A percentile compares a stretch with the other conserved stretches of the same genome.
Conservation (phyloP, 2,329 filamentous ascomycete genomes). For the Spiromastix sp. region DNA sequence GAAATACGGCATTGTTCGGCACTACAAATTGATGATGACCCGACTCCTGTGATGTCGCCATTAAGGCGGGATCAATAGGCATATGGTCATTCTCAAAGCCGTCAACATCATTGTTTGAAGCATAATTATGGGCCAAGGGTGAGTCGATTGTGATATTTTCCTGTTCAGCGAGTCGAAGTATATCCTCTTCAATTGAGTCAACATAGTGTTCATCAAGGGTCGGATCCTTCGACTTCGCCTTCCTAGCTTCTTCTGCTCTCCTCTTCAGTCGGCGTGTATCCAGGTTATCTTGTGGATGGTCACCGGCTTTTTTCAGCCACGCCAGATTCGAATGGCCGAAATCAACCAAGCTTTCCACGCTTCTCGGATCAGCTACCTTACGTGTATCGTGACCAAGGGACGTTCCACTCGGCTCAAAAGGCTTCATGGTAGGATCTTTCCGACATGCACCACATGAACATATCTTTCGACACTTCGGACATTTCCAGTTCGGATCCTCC, state of each 20-base stretch:
- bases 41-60: conserved; percentile 4
- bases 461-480: conserved; percentile 73
- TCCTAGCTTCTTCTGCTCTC: conserved; percentile 44
- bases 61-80: conserved; percentile 35
- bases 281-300: conserved; percentile 24
- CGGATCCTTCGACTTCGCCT: conserved; percentile 38
- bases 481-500: conserved; percentile 74
- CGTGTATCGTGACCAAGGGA: conserved; percentile 84
- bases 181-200: conserved; percentile 27
- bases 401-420: conserved; percentile 80
- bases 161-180: conserved; percentile 13
- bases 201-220: conserved; percentile 35
- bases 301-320: conserved; percentile 59
- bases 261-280: conserved; percentile 34
- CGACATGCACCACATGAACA: conserved; percentile 82
- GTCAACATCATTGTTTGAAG: conserved; percentile 8
- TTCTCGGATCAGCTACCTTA: conserved; percentile 80
- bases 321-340: conserved; percentile 79
- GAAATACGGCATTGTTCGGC: conserved; percentile 19
- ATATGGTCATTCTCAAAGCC: conserved; percentile 20
- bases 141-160: conserved; percentile 7
- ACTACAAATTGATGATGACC: conserved; percentile 14
- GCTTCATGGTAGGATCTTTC: conserved; percentile 54
- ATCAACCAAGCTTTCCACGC: conserved; percentile 81
- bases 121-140: conserved; percentile 3